phyloP scores from a whole-genome alignment of 2,329 filamentous ascomycete species.

The Ophiostoma sp. region DNA sequence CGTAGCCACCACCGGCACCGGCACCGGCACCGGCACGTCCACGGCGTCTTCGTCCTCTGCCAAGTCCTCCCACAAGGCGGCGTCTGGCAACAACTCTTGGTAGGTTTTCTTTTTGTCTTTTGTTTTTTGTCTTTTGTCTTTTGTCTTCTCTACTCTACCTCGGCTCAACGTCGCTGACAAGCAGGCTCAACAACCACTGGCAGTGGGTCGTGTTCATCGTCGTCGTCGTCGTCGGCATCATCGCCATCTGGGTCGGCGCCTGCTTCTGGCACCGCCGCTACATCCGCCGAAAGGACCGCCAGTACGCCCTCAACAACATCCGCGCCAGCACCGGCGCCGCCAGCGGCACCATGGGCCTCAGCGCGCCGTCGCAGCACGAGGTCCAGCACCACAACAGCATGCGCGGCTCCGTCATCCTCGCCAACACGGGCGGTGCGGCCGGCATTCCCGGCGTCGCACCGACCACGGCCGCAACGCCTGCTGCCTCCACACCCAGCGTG shows the following conservation, averaged over 20 bases:
- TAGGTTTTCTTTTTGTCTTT: constrained; percentile 2
- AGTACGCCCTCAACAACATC: constrained; percentile 44
- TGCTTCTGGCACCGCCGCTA: constrained; percentile 69
- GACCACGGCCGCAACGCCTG: constrained; percentile 23
- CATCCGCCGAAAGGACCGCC: constrained; percentile 60
- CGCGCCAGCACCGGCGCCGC: constrained; percentile 29
- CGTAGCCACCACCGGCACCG: constrained; percentile 28
- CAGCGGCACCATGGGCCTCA: constrained; percentile 34
- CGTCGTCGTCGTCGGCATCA: constrained; percentile 64
- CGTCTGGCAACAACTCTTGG: constrained; percentile 21
- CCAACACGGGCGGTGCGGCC: constrained; percentile 31
- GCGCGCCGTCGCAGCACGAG: constrained; percentile 31
- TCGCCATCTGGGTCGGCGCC: constrained; percentile 59
- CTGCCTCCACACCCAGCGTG: constrained; percentile 11
- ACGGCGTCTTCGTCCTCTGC: neutral
- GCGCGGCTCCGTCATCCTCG: constrained; percentile 15
- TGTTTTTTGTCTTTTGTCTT: neutral
- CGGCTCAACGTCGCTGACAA: neutral
- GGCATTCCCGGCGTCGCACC: constrained; percentile 27
- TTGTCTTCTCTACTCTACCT: neutral
- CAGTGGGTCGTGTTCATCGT: constrained; percentile 80
- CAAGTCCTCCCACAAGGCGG: neutral
- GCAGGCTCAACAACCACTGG: constrained; percentile 61
- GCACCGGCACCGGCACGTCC: neutral
- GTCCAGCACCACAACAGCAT: constrained; percentile 26